Evolutionary conservation across 73 alveolate species (phyloP).

Genomic region (Breviolum minutum): DNA sequence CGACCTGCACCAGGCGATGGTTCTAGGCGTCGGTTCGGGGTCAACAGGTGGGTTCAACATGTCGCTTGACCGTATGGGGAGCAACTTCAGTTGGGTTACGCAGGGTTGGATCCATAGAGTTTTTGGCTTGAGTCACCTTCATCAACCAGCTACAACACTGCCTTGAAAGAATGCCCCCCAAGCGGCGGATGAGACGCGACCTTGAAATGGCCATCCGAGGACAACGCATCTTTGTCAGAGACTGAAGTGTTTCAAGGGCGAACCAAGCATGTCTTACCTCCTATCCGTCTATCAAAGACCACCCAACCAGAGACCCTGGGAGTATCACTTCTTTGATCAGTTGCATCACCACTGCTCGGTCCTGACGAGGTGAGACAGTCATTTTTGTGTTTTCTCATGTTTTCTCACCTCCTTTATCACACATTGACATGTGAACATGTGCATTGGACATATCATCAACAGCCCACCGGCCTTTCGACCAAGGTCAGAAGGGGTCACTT

Average conservation of each 20-base stretch:
- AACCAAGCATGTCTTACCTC: too few species aligned
- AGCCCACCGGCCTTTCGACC: conserved; percentile 65
- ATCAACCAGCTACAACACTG: too few species aligned
- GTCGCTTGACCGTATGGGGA: too few species aligned
- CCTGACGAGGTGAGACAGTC: not conserved
- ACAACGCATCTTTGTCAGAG: too few species aligned
- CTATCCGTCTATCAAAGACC: not conserved
- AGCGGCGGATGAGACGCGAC: conserved; percentile 67
- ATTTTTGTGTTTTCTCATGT: not conserved
- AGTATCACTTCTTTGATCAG: conserved; percentile 63
- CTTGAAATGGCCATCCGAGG: not conserved
- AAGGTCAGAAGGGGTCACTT: conserved; percentile 81
- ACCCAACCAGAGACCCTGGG: not conserved
- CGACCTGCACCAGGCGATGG: conserved; percentile 25
- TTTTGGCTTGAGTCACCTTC: not conserved
- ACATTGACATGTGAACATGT: not conserved
- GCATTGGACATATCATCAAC: not conserved
- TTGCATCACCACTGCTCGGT: conserved; percentile 93
- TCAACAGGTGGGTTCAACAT: too few species aligned
- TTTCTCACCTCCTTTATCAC: not conserved
- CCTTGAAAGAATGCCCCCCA: conserved; percentile 75
- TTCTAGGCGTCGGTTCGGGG: not conserved
- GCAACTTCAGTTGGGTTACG: too few species aligned
- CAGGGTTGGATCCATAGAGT: too few species aligned
- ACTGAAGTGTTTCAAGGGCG: too few species aligned